A percentile compares a stretch with the other conserved stretches of the same genome.
These are phyloP conservation scores for Ascosphaera apis DNA, from an alignment of 2,329 filamentous ascomycete species.

Conservation along the genomic window DNA sequence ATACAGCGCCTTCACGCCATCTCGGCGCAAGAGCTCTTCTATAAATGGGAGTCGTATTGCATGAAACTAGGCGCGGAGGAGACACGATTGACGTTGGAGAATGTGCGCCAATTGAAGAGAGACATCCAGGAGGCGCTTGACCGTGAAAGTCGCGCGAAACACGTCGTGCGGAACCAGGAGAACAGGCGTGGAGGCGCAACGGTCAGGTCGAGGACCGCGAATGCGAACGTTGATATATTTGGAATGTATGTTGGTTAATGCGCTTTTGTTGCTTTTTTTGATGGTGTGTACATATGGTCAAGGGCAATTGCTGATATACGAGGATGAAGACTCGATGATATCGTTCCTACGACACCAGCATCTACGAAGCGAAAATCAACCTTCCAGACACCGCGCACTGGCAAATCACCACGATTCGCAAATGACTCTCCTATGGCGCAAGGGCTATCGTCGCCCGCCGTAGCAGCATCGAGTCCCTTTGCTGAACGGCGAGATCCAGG, in stretches of 20 bases:
- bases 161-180: conserved; percentile 40
- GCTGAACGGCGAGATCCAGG: conserved; percentile 56
- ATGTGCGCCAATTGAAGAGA: conserved; percentile 58
- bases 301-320: neutral
- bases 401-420: neutral
- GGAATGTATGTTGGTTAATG: conserved; percentile 37
- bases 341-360: conserved; percentile 36
- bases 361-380: neutral
- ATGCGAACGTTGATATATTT: conserved; percentile 38
- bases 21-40: conserved; percentile 67
- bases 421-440: neutral
- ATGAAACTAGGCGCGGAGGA: conserved; percentile 79
- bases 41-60: conserved; percentile 97
- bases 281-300: neutral
- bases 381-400: neutral
- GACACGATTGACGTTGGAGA: conserved; percentile 45
- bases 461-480: conserved; percentile 34
- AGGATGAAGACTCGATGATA: conserved; percentile 34
- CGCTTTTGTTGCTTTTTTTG: neutral
- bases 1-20: conserved; percentile 69
- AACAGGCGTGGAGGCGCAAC: conserved; percentile 28
- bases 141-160: conserved; percentile 44
- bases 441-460: neutral
- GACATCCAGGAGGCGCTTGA: conserved; percentile 68
- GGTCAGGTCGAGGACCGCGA: too few species aligned